phyloP scores from a whole-genome alignment of 805 yeast species.

The Jamesozyma lodderae region DNA sequence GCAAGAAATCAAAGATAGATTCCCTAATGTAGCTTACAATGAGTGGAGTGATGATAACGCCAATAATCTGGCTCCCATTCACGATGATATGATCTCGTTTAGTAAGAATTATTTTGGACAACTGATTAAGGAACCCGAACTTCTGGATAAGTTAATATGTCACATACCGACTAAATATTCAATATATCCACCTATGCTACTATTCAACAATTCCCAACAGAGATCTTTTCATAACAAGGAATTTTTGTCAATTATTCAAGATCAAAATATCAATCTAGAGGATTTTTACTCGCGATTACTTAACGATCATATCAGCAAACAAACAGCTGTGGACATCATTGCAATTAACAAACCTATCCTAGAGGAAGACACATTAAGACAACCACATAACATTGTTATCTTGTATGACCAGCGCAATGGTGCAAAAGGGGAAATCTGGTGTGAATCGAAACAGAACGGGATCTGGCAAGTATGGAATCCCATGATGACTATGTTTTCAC shows the following conservation, averaged over 20 bases:
- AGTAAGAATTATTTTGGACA: neutral
- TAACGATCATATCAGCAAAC: slow-evolving; percentile 7
- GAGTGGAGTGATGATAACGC: slow-evolving; percentile 4
- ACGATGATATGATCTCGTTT: neutral
- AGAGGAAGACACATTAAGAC: slow-evolving; percentile 45
- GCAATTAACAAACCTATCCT: slow-evolving; percentile 66
- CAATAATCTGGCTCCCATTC: neutral
- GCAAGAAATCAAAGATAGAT: neutral
- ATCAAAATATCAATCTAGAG: slow-evolving; percentile 1
- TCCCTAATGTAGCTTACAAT: slow-evolving; percentile 5
- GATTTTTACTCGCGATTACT: slow-evolving; percentile 7
- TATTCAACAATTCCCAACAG: slow-evolving; percentile 40
- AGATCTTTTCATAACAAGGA: slow-evolving; percentile 34
- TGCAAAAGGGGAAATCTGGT: slow-evolving; percentile 47
- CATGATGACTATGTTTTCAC: slow-evolving; percentile 71
- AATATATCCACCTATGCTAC: slow-evolving; percentile 57
- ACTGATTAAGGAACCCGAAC: slow-evolving; percentile 4
- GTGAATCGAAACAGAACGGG: slow-evolving; percentile 60
- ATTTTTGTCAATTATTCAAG: slow-evolving; percentile 26
- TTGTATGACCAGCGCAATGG: slow-evolving; percentile 26
- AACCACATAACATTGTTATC: slow-evolving; percentile 54
- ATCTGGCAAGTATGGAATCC: slow-evolving; percentile 81
- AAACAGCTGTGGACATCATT: slow-evolving; percentile 40
- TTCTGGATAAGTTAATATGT: slow-evolving; percentile 7
- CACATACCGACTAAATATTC: slow-evolving; percentile 40